These are phyloP conservation scores for Thelonectria blattea DNA, from an alignment of 2,329 filamentous ascomycete species.

Conservation along the genomic window DNA sequence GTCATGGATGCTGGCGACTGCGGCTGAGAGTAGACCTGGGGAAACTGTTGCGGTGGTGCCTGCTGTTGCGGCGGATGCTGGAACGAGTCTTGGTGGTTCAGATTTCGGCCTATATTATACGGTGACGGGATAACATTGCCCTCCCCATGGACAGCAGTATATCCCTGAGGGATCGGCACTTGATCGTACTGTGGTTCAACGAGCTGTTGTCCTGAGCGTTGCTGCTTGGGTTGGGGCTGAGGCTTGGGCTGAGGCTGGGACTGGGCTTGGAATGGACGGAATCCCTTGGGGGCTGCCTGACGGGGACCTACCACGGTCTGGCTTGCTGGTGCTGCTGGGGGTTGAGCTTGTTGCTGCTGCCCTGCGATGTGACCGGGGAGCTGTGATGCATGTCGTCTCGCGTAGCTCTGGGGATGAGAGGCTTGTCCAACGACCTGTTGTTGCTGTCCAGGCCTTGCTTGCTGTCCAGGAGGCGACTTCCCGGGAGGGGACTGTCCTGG, in stretches of 20 bases:
- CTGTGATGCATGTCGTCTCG: slow-evolving; percentile 28
- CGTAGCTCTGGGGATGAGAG: slow-evolving; percentile 24
- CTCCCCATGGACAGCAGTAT: slow-evolving; percentile 46
- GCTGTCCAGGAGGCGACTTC: neutral
- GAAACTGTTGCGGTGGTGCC: slow-evolving; percentile 19
- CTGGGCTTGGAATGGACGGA: neutral
- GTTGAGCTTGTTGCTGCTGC: slow-evolving; percentile 21
- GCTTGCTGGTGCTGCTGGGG: neutral
- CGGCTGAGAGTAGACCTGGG: slow-evolving; percentile 21
- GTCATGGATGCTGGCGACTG: slow-evolving; percentile 20
- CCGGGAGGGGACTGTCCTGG: neutral
- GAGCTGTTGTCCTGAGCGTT: slow-evolving; percentile 19
- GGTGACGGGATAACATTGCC: slow-evolving; percentile 39
- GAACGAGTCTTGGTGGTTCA: slow-evolving; percentile 21
- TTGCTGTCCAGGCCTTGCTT: neutral
- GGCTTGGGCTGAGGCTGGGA: slow-evolving; percentile 14
- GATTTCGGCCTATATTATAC: slow-evolving; percentile 35
- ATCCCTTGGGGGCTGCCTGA: neutral
- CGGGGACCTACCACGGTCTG: slow-evolving; percentile 3
- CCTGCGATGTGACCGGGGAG: slow-evolving; percentile 24
- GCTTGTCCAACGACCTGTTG: slow-evolving; percentile 11
- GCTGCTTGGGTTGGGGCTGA: slow-evolving; percentile 22
- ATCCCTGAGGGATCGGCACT: slow-evolving; percentile 47
- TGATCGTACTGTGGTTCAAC: slow-evolving; percentile 45
- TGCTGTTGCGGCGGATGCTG: slow-evolving; percentile 23